phyloP scores from a whole-genome alignment of 208 protist species.

The Trypanosoma mega region DNA sequence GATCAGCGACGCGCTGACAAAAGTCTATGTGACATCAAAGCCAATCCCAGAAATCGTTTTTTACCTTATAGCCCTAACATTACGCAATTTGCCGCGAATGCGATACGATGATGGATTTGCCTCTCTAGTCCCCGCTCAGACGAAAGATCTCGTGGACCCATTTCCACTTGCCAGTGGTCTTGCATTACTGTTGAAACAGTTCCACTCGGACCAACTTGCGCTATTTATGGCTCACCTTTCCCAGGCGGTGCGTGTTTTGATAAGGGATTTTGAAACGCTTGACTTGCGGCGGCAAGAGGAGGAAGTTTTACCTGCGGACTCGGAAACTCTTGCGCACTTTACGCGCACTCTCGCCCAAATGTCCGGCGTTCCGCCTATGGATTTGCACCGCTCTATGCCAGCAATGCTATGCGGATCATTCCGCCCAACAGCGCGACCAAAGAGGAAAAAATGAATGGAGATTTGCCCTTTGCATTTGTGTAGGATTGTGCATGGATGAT shows the following conservation, averaged over 20 bases:
- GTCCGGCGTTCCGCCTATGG: slow-evolving; percentile 16
- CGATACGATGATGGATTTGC: slow-evolving; percentile 55
- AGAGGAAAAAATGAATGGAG: slow-evolving; percentile 18
- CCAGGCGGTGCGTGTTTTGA: slow-evolving; percentile 69
- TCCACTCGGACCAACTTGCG: slow-evolving; percentile 80
- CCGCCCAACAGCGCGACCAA: slow-evolving; percentile 7
- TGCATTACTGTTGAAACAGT: slow-evolving; percentile 92
- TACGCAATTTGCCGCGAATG: slow-evolving; percentile 55
- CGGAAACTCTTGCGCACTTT: slow-evolving; percentile 37
- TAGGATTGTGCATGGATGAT: too few relatives aligned
- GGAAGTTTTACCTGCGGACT: slow-evolving; percentile 36
- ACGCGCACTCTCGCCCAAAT: slow-evolving; percentile 22
- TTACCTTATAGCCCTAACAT: slow-evolving; percentile 73
- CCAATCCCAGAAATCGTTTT: slow-evolving; percentile 72
- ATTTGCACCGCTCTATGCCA: slow-evolving; percentile 27
- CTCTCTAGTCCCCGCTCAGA: slow-evolving; percentile 45
- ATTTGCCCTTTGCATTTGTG: too few relatives aligned
- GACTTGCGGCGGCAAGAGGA: slow-evolving; percentile 7
- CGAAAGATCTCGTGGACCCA: slow-evolving; percentile 74
- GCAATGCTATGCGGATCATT: slow-evolving; percentile 23
- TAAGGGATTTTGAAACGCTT: slow-evolving; percentile 20
- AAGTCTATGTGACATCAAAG: slow-evolving; percentile 86
- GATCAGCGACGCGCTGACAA: slow-evolving; percentile 76
- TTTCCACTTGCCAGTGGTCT: slow-evolving; percentile 87
- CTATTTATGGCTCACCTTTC: slow-evolving; percentile 83